phyloP scores from a whole-genome alignment of 352 stramenopile species.

The Globisporangium orthogonon region DNA sequence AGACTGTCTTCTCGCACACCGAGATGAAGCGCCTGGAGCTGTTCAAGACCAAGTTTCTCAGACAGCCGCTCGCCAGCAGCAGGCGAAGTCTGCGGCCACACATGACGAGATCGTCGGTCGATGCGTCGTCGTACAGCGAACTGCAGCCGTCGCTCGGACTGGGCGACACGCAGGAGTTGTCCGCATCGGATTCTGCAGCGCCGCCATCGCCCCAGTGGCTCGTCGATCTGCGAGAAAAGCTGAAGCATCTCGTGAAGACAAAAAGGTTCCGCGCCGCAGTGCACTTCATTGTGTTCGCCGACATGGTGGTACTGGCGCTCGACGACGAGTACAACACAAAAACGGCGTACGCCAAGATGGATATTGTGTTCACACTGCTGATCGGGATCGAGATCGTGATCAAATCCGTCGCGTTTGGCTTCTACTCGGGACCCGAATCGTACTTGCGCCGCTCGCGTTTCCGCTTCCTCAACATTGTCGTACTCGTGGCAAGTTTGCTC shows the following conservation, averaged over 20 bases:
- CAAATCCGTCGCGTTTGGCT: conserved; percentile 48
- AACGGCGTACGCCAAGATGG: conserved; percentile 23
- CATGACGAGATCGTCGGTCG: conserved; percentile 4
- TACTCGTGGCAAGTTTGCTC: conserved; percentile 43
- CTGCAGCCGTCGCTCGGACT: conserved; percentile 3
- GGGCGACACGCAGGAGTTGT: not conserved
- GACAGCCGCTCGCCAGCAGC: conserved; percentile 12
- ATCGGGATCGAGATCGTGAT: conserved; percentile 50
- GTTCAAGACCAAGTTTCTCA: conserved; percentile 35
- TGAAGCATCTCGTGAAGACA: conserved; percentile 35
- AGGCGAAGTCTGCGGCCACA: conserved; percentile 8
- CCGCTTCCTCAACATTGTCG: conserved; percentile 42
- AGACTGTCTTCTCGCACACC: conserved; percentile 31
- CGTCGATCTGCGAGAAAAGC: conserved; percentile 14
- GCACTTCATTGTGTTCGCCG: conserved; percentile 36
- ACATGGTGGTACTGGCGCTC: conserved; percentile 51
- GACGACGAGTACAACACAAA: conserved; percentile 37
- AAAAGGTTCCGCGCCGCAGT: conserved; percentile 36
- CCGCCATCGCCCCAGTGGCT: conserved; percentile 17
- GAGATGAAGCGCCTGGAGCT: conserved; percentile 35
- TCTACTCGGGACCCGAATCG: conserved; percentile 30
- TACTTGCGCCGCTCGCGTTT: conserved; percentile 48
- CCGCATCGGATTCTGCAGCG: conserved; percentile 1
- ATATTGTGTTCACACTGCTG: conserved; percentile 56
- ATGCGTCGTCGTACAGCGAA: conserved; percentile 10